Evolutionary conservation across 1,284 basidiomycete species (phyloP).

Genomic region (Rhodotorula sp.): DNA sequence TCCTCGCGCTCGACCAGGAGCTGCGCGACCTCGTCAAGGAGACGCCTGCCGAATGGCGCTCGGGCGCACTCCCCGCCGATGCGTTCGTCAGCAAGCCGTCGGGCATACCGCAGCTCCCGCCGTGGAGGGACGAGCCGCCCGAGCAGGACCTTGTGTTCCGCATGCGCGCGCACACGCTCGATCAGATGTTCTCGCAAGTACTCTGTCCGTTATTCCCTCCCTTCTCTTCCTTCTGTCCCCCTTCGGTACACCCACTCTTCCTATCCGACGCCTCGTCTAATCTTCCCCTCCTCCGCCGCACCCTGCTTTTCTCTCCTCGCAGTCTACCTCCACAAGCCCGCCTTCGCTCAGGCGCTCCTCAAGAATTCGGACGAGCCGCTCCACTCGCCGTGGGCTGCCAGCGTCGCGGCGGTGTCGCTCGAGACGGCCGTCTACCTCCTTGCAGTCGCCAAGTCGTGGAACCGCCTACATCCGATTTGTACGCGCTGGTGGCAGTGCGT

Average conservation of each 20-base stretch:
- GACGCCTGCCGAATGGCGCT: slow-evolving; percentile 21
- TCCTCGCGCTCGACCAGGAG: slow-evolving; percentile 54
- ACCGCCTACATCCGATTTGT: slow-evolving; percentile 29
- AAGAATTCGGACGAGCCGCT: slow-evolving; percentile 38
- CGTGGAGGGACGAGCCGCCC: neutral
- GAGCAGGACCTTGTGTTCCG: neutral
- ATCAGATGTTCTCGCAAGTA: slow-evolving; percentile 10
- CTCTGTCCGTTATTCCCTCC: neutral
- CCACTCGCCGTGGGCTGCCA: slow-evolving; percentile 34
- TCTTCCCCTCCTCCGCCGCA: neutral
- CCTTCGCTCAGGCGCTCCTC: slow-evolving; percentile 37
- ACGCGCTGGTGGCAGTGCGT: slow-evolving; percentile 44
- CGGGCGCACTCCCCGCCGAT: slow-evolving; percentile 18
- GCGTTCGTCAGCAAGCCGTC: slow-evolving; percentile 28
- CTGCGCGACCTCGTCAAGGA: slow-evolving; percentile 40
- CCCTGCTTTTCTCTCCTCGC: slow-evolving; percentile 15
- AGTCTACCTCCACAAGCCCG: slow-evolving; percentile 44
- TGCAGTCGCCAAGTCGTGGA: slow-evolving; percentile 38
- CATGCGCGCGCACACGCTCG: slow-evolving; percentile 26
- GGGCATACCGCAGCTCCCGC: slow-evolving; percentile 13
- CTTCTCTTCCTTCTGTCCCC: too few relatives aligned
- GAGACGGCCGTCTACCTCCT: slow-evolving; percentile 42
- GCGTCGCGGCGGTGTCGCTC: slow-evolving; percentile 37
- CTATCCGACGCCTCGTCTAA: neutral
- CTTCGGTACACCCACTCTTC: neutral